Base-by-base conservation (phyloP, 2,329 filamentous ascomycete species). In the Fusarium pininemorale region DNA sequence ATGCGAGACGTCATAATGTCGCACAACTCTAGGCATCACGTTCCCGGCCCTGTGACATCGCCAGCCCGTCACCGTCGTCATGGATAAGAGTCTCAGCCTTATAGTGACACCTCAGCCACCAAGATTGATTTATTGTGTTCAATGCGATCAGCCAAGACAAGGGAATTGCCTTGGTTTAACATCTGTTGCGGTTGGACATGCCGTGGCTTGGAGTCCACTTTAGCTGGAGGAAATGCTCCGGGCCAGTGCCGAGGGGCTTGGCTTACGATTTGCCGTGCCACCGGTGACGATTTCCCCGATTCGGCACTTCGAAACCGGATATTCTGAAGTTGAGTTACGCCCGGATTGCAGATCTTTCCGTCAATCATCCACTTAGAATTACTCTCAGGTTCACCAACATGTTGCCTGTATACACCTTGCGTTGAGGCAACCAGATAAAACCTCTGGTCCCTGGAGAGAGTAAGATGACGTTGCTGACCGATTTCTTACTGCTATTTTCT, bases 1-100 rank as follows among this genome's bases (percentile, higher is more conserved):
- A 28, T 39, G 8, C 16, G 15, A 61, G 28, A 42, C 58, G 58
- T 61, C 58, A 61, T 61, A 18, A 47, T 57, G n/a, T 37, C n/a
- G 13, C 16, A 28, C n/a, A 1, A 28, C 14, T 38, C 35, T 16
- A 54, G 24, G 51, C 18, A 54, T 38, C 18, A 54, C 51, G n/a
- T 28, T 54, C 18, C 24, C 7, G 5, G 4, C 14, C 14, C 18
- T n/a, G 20, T 55, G 51, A n/a, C 18, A 39, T 39, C 11, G 14
- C 20, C 7, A n/a, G 20, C 5, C 24, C 26, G 37, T 41, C 53
- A 55, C 37, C 26, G 26, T 39, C 53, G 53, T 55, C 37, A 55
- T 55, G 20, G 53, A 55, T 55, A 2, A 16, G 10, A 22, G 5
- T 3, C 24, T 54, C 24, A 54, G 35, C 35, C 35, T 54, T 14